Percentiles rank a stretch among this genome's conserved stretches.
Conservation (phyloP, 139 green algal species). For the Chlorella sorokiniana region DNA sequence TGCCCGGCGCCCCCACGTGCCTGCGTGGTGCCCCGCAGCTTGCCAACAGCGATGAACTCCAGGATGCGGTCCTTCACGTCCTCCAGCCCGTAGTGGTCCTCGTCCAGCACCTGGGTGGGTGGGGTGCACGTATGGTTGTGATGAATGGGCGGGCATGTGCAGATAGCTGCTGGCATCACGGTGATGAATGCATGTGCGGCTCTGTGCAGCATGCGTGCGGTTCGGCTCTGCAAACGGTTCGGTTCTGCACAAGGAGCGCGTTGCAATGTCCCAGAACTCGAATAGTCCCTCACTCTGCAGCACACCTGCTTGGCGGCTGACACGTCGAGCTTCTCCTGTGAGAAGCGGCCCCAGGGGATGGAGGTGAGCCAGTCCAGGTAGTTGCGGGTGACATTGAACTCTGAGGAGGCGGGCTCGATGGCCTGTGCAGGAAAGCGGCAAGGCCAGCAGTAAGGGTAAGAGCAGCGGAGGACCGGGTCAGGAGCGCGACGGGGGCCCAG, state of each 20-base stretch:
- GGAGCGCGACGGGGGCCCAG: too few species aligned
- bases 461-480: too few species aligned
- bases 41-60: slow-evolving; percentile 96
- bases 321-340: slow-evolving; percentile 88
- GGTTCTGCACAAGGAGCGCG: too few species aligned
- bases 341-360: slow-evolving; percentile 87
- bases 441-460: background rate
- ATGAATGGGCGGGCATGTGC: too few species aligned
- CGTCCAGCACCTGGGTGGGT: slow-evolving; percentile 79
- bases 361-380: slow-evolving; percentile 98
- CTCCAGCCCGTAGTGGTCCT: slow-evolving; percentile 94
- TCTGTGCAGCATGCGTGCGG: background rate
- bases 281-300: background rate
- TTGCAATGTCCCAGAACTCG: too few species aligned
- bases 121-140: background rate
- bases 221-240: too few species aligned
- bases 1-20: background rate
- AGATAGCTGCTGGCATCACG: too few species aligned
- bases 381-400: slow-evolving; percentile 98
- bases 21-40: slow-evolving; percentile 74
- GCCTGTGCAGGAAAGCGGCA: background rate
- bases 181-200: background rate
- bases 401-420: slow-evolving; percentile 86
- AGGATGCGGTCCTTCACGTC: slow-evolving; percentile 98
- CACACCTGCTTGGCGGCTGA: slow-evolving; percentile 66